phyloP scores from a whole-genome alignment of 2,329 filamentous ascomycete species.

The Penicillium italicum region DNA sequence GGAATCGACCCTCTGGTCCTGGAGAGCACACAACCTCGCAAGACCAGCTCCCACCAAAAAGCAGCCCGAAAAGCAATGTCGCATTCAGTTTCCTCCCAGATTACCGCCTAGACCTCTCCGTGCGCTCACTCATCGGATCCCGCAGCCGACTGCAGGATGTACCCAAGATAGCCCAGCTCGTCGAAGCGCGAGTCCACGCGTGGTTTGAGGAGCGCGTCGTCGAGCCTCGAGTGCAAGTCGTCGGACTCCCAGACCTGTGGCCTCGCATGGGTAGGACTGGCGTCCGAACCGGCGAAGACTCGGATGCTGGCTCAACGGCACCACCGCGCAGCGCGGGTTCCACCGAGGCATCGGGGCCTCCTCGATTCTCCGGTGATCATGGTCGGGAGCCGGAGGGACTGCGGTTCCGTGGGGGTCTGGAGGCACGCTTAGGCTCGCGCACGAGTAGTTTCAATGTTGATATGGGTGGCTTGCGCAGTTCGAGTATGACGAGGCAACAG shows the following conservation, averaged over 20 bases:
- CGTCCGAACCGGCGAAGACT: constrained; percentile 43
- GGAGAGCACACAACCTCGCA: constrained; percentile 8
- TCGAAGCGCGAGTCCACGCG: constrained; percentile 61
- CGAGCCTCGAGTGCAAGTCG: constrained; percentile 63
- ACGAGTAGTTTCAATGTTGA: constrained; percentile 37
- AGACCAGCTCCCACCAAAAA: constrained; percentile 27
- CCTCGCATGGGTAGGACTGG: constrained; percentile 53
- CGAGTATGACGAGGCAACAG: constrained; percentile 33
- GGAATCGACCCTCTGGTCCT: constrained; percentile 3
- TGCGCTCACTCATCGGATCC: constrained; percentile 61
- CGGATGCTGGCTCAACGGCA: constrained; percentile 34
- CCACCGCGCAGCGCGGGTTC: constrained; percentile 31
- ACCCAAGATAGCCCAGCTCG: constrained; percentile 63
- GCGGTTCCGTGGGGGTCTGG: constrained; percentile 31
- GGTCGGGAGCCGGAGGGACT: constrained; percentile 32
- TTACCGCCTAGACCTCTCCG: constrained; percentile 63
- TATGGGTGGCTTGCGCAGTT: constrained; percentile 30
- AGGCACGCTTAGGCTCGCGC: constrained; percentile 29
- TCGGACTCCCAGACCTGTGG: constrained; percentile 60
- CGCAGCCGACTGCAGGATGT: constrained; percentile 62
- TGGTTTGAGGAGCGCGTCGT: constrained; percentile 67
- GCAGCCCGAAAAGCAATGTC: constrained; percentile 75
- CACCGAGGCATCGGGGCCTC: constrained; percentile 25
- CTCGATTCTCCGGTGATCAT: constrained; percentile 22
- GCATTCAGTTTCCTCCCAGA: constrained; percentile 79